Evolutionary conservation across 2,329 filamentous ascomycete genomes (phyloP).

Genomic region (Huntiella decipiens): DNA sequence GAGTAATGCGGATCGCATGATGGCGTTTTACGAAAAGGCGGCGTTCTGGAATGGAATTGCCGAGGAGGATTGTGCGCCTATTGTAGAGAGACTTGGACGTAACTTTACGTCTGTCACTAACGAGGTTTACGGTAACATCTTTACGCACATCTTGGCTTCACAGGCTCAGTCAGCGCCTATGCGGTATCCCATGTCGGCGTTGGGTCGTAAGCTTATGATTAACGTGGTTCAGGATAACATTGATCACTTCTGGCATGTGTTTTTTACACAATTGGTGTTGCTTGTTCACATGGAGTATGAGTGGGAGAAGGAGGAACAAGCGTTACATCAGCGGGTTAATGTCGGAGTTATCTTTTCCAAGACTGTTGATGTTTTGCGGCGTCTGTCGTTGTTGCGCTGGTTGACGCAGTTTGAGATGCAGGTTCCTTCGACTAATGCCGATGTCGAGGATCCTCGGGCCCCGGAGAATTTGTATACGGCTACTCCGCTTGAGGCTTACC

Average conservation of each 20-base stretch:
- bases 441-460: conserved; percentile 21
- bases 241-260: conserved; percentile 49
- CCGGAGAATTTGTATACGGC: conserved; percentile 25
- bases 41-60: conserved; percentile 62
- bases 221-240: conserved; percentile 64
- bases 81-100: conserved; percentile 50
- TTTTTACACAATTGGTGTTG: conserved; percentile 67
- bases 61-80: conserved; percentile 57
- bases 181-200: conserved; percentile 44
- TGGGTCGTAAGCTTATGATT: conserved; percentile 57
- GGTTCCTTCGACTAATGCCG: conserved; percentile 24
- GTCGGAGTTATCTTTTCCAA: conserved; percentile 52
- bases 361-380: conserved; percentile 50
- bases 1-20: conserved; percentile 55
- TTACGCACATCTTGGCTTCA: conserved; percentile 18
- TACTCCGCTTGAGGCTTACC: conserved; percentile 30
- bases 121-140: conserved; percentile 33
- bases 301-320: conserved; percentile 52
- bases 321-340: conserved; percentile 38
- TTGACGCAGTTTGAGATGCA: conserved; percentile 40
- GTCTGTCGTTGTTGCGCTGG: conserved; percentile 57
- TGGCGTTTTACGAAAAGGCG: conserved; percentile 58
- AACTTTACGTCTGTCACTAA: conserved; percentile 40
- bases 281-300: conserved; percentile 75
- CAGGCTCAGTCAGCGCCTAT: conserved; percentile 21